These are phyloP conservation scores for Sanguinoderma infundibulare DNA, from an alignment of 1,284 basidiomycete genomes.

Conservation along the genomic window DNA sequence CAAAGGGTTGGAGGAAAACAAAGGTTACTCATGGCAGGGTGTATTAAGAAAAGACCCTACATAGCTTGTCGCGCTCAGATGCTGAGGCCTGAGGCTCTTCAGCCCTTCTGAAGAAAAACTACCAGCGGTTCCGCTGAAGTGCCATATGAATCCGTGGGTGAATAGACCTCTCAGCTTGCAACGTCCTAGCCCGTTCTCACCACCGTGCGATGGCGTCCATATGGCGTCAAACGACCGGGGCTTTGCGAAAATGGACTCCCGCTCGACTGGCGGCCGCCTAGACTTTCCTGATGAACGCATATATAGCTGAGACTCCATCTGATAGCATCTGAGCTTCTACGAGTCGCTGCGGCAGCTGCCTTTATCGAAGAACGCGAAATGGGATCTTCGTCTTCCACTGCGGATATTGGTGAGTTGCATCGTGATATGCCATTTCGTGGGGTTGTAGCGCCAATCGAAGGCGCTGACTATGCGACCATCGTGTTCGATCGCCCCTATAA, in stretches of 20 bases:
- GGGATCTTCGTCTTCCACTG: background rate
- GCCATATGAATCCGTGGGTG: too few species aligned
- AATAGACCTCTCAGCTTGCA: too few species aligned
- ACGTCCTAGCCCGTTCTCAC: conserved; percentile 8
- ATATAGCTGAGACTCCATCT: background rate
- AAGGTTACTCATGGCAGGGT: too few species aligned
- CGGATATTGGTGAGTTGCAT: background rate
- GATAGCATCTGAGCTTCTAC: background rate
- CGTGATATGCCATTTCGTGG: background rate
- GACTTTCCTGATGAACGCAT: background rate
- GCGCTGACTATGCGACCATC: background rate
- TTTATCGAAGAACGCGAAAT: background rate
- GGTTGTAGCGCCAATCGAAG: background rate
- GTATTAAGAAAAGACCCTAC: too few species aligned
- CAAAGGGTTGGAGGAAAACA: too few species aligned
- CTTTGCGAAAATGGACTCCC: background rate
- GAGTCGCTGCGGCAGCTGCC: background rate
- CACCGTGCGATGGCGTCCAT: conserved; percentile 22
- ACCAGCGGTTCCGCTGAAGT: too few species aligned
- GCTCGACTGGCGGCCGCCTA: background rate
- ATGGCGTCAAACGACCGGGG: conserved; percentile 15
- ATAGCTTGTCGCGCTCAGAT: too few species aligned
- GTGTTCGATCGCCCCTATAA: background rate
- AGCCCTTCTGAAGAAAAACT: too few species aligned
- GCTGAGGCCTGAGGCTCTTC: too few species aligned